Conservation (phyloP, 805 yeast genomes). For the Monosporozyma unispora region DNA sequence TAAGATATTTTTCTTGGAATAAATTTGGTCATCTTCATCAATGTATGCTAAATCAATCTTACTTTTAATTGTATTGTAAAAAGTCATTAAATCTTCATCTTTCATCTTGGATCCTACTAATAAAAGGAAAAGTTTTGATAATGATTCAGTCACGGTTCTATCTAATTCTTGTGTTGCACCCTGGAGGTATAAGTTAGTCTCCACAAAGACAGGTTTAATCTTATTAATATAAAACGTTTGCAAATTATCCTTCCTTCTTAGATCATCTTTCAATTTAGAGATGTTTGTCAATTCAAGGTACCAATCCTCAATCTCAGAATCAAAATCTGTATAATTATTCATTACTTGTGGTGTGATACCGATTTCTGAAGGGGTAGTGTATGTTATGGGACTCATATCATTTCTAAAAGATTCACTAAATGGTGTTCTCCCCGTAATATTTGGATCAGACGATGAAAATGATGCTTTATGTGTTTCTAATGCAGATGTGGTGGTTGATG, state of each 20-base stretch:
- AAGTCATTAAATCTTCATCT: conserved; percentile 39
- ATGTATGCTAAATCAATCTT: conserved; percentile 51
- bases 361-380: not conserved
- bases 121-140: conserved; percentile 66
- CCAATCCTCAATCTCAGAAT: conserved; percentile 28
- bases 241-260: conserved; percentile 17
- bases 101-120: conserved; percentile 58
- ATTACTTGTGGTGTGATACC: not conserved
- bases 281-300: conserved; percentile 26
- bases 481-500: not conserved
- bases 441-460: not conserved
- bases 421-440: not conserved
- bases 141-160: conserved; percentile 17
- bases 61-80: conserved; percentile 31
- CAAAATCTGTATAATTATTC: conserved; percentile 6
- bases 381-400: not conserved
- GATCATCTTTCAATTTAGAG: conserved; percentile 25
- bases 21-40: conserved; percentile 45
- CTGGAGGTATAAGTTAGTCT: conserved; percentile 6
- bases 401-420: not conserved
- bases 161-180: not conserved
- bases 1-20: conserved; percentile 61
- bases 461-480: not conserved
- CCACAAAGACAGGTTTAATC: conserved; percentile 12
- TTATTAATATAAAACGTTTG: conserved; percentile 20